Conservation (phyloP, 1,284 basidiomycete species). For the Leccinum pachyderme region DNA sequence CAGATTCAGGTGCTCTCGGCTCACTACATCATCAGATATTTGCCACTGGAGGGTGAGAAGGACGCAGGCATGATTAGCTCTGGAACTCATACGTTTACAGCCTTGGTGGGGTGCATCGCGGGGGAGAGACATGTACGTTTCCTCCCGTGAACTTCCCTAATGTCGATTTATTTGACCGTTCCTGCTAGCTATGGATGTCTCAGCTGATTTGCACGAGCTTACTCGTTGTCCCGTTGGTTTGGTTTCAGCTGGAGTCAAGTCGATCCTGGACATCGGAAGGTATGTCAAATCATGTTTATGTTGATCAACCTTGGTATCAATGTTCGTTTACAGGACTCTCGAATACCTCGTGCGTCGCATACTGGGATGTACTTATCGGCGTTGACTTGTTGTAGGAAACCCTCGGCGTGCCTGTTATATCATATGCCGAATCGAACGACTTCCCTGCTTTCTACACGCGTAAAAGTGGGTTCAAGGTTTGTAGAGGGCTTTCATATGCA, state of each 20-base stretch:
- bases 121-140: slow-evolving; percentile 77
- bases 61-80: neutral
- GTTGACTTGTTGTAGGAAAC: slow-evolving; percentile 69
- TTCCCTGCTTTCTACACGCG: slow-evolving; percentile 97
- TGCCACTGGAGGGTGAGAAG: slow-evolving; percentile 72
- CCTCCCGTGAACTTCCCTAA: neutral
- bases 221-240: slow-evolving; percentile 84
- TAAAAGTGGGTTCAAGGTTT: slow-evolving; percentile 74
- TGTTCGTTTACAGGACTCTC: slow-evolving; percentile 60
- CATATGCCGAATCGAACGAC: slow-evolving; percentile 72
- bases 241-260: slow-evolving; percentile 94
- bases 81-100: slow-evolving; percentile 38
- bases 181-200: slow-evolving; percentile 84
- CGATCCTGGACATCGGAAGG: slow-evolving; percentile 92
- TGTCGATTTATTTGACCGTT: neutral
- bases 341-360: slow-evolving; percentile 77
- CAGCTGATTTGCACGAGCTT: slow-evolving; percentile 87
- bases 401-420: slow-evolving; percentile 88
- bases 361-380: neutral
- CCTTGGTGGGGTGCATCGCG: slow-evolving; percentile 91
- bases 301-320: slow-evolving; percentile 9
- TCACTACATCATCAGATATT: slow-evolving; percentile 53
- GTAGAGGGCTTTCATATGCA: neutral
- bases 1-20: neutral
- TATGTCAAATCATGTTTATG: slow-evolving; percentile 22